These are phyloP conservation scores for Suillus placidus DNA, from an alignment of 768 basidiomycete genomes.

Conservation along the genomic window DNA sequence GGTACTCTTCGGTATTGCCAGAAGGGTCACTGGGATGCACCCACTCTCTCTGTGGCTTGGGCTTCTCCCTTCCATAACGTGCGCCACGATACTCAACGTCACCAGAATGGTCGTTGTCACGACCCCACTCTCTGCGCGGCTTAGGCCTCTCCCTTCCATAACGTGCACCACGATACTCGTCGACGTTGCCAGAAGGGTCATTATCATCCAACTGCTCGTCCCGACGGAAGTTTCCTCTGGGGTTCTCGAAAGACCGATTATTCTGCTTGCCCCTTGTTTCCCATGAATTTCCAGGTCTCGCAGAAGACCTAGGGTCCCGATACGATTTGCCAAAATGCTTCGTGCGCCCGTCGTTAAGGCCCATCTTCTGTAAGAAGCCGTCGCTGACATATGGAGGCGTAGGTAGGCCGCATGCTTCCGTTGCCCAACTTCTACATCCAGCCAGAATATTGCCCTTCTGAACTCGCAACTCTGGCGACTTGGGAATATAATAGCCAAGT, in stretches of 20 bases:
- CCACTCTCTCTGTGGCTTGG: background rate
- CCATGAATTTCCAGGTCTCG: slow-evolving; percentile 8
- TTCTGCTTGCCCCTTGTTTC: slow-evolving; percentile 8
- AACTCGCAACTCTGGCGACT: slow-evolving; percentile 49
- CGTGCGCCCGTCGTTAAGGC: slow-evolving; percentile 34
- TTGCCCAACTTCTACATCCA: slow-evolving; percentile 65
- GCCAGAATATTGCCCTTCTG: slow-evolving; percentile 48
- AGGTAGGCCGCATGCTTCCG: slow-evolving; percentile 53
- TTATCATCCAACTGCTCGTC: background rate
- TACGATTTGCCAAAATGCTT: slow-evolving; percentile 21
- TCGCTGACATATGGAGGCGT: slow-evolving; percentile 54
- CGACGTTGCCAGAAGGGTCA: background rate
- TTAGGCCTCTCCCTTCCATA: slow-evolving; percentile 1
- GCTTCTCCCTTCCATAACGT: slow-evolving; percentile 4
- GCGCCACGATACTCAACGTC: slow-evolving; percentile 1
- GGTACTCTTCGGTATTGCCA: background rate
- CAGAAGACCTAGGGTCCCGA: background rate
- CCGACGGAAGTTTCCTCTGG: background rate
- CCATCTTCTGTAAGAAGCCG: slow-evolving; percentile 47
- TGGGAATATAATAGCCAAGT: slow-evolving; percentile 72
- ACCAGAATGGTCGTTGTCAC: background rate
- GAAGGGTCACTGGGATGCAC: slow-evolving; percentile 1
- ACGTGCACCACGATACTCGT: slow-evolving; percentile 11
- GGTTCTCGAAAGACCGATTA: background rate
- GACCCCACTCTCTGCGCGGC: background rate